Conservation (phyloP, 352 stramenopile genomes). For the Phytophthora pseudosyringae region DNA sequence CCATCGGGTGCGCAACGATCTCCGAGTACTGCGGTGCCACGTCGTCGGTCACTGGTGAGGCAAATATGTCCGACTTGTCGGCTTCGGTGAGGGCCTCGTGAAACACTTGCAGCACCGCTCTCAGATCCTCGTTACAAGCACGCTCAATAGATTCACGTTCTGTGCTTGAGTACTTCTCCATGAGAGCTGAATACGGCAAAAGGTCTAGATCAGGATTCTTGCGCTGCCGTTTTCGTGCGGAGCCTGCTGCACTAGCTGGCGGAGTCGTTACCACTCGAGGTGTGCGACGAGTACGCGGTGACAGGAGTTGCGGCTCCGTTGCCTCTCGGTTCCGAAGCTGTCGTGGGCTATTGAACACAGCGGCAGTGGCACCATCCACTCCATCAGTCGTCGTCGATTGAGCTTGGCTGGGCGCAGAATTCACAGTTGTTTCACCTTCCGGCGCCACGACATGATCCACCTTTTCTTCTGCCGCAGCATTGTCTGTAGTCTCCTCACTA, state of each 20-base stretch:
- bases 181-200: conserved; percentile 51
- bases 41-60: conserved; percentile 86
- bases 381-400: conserved; percentile 32
- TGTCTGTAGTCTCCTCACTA: conserved; percentile 29
- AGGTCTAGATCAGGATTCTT: conserved; percentile 41
- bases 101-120: conserved; percentile 65
- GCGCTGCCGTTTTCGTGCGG: conserved; percentile 52
- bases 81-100: conserved; percentile 73
- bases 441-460: conserved; percentile 12
- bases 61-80: conserved; percentile 90
- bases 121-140: conserved; percentile 66
- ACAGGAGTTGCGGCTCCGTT: conserved; percentile 17
- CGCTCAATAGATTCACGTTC: conserved; percentile 65
- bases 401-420: conserved; percentile 13
- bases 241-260: conserved; percentile 3
- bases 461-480: conserved; percentile 17
- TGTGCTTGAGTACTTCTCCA: conserved; percentile 54
- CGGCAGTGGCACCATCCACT: conserved; percentile 9
- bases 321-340: conserved; percentile 32
- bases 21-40: conserved; percentile 94
- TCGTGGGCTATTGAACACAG: conserved; percentile 25
- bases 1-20: conserved; percentile 91
- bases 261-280: conserved; percentile 34
- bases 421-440: conserved; percentile 1
- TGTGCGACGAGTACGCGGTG: conserved; percentile 32